Evolutionary conservation across 805 yeast genomes (phyloP).

Genomic region (Metschnikowia vanudenii): DNA sequence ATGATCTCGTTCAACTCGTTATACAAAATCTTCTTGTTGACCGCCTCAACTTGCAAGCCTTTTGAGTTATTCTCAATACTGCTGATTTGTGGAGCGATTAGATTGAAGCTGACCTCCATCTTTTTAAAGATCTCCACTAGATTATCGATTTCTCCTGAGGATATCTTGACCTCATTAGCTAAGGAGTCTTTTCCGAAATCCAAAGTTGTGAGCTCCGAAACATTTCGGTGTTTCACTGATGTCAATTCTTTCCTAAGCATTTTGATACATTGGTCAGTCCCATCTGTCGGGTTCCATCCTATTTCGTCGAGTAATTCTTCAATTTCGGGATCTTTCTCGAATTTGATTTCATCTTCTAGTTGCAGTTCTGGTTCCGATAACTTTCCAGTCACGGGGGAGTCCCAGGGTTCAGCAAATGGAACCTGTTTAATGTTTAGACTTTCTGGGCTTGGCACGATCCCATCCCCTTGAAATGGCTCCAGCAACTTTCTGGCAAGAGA

Average conservation of each 20-base stretch:
- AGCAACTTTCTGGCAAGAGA: constrained; percentile 3
- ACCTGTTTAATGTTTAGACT: not conserved
- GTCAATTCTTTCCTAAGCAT: constrained; percentile 60
- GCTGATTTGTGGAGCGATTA: constrained; percentile 61
- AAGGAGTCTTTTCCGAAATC: constrained; percentile 35
- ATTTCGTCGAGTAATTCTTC: constrained; percentile 76
- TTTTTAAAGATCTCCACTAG: constrained; percentile 37
- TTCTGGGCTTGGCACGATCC: not conserved
- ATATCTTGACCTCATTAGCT: constrained; percentile 32
- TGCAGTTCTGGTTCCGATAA: not conserved
- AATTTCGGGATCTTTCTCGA: constrained; percentile 42
- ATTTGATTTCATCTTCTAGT: constrained; percentile 3
- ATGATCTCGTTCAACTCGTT: constrained; percentile 67
- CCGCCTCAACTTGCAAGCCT: constrained; percentile 79
- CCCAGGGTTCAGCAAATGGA: constrained; percentile 1
- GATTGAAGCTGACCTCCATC: constrained; percentile 40
- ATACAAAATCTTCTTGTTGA: constrained; percentile 75
- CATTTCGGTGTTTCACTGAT: constrained; percentile 59
- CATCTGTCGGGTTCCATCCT: constrained; percentile 71
- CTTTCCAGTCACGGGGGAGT: constrained; percentile 1
- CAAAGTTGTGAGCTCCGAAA: constrained; percentile 43
- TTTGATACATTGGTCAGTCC: constrained; percentile 53
- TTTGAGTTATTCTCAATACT: constrained; percentile 72
- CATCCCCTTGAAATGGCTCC: constrained; percentile 1
- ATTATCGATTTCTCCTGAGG: constrained; percentile 38